Percentiles rank a stretch among this genome's conserved stretches.
phyloP scores from a whole-genome alignment of 345 rosid species.

The Toxicodendron radicans region DNA sequence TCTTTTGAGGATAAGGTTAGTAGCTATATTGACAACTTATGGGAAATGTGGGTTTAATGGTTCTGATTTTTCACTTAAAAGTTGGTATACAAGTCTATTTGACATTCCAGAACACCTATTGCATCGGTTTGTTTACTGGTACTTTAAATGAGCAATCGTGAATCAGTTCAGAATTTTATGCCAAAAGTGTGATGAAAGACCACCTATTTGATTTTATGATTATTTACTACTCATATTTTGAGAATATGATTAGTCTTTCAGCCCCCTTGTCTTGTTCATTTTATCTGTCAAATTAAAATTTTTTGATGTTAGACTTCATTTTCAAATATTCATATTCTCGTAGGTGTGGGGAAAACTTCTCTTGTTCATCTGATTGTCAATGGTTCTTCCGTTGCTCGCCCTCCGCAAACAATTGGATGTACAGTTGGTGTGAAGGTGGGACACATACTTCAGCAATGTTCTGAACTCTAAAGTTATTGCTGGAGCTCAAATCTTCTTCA shows the following conservation, averaged over 20 bases:
- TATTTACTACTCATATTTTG: neutral
- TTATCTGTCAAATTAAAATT: neutral
- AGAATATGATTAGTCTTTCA: neutral
- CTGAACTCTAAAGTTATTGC: constrained; percentile 10
- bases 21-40: no score
- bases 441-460: constrained; percentile 1
- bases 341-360: constrained; percentile 97
- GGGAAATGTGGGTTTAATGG: no score
- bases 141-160: no score
- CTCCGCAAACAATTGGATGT: constrained; percentile 97
- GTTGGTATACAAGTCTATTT: no score
- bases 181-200: neutral
- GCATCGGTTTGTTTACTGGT: no score
- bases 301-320: constrained; percentile 16
- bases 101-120: no score
- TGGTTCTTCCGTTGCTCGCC: constrained; percentile 65
- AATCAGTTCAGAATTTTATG: neutral
- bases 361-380: constrained; percentile 84
- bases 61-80: no score
- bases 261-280: neutral
- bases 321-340: constrained; percentile 19
- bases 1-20: no score
- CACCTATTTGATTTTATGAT: neutral
- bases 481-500: constrained; percentile 20
- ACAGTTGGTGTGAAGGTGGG: constrained; percentile 91